A percentile compares a stretch with the other conserved stretches of the same genome.
These are phyloP conservation scores for Tuber magnatum DNA, from an alignment of 495 filamentous ascomycete genomes.

Conservation along the genomic window DNA sequence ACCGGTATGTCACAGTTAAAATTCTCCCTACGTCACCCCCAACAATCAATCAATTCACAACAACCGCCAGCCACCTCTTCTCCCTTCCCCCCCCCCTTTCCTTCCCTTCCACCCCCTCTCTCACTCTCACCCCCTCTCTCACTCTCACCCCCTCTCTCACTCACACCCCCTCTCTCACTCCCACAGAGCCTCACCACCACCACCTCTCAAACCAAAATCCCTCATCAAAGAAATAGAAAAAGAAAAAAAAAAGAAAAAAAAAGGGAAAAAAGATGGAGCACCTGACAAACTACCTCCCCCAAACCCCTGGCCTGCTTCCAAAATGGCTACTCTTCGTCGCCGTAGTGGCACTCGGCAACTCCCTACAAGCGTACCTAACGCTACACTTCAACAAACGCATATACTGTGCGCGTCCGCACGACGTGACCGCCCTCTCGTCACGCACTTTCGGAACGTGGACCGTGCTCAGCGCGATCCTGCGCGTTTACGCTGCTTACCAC, in stretches of 20 bases:
- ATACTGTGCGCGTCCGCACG: slow-evolving; percentile 47
- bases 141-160: neutral
- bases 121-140: neutral
- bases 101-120: too few relatives aligned
- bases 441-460: slow-evolving; percentile 93
- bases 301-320: slow-evolving; percentile 55
- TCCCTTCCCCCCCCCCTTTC: neutral
- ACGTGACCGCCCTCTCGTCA: slow-evolving; percentile 62
- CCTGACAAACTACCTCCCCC: slow-evolving; percentile 46
- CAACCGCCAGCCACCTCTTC: neutral
- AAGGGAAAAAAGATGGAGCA: slow-evolving; percentile 24
- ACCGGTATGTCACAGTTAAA: neutral
- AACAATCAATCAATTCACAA: neutral
- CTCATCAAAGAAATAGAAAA: neutral
- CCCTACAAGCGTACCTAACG: slow-evolving; percentile 69
- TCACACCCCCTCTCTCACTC: neutral
- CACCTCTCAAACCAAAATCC: neutral
- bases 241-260: slow-evolving; percentile 7
- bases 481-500: slow-evolving; percentile 80
- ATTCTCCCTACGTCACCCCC: neutral
- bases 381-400: slow-evolving; percentile 66
- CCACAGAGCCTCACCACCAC: slow-evolving; percentile 8
- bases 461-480: slow-evolving; percentile 63
- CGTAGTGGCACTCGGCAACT: slow-evolving; percentile 69
- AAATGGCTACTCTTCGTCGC: slow-evolving; percentile 67